Evolutionary conservation across 2,329 filamentous ascomycete species (phyloP).

Genomic region (Exophiala viscosa): DNA sequence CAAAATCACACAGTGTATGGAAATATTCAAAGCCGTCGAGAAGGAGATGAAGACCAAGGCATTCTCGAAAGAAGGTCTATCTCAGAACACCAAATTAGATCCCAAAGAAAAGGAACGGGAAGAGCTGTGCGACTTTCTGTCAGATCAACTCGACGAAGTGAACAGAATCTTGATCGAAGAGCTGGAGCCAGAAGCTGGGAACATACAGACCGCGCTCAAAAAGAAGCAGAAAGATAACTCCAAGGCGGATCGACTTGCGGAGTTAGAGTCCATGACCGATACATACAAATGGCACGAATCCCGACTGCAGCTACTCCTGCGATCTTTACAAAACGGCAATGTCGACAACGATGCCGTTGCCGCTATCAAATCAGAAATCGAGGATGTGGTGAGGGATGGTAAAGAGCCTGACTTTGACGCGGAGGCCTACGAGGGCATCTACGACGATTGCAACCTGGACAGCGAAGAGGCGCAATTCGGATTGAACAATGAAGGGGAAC

Average conservation of each 20-base stretch:
- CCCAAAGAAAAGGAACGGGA: slow-evolving; percentile 96
- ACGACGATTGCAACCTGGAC: slow-evolving; percentile 87
- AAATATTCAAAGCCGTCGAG: slow-evolving; percentile 99
- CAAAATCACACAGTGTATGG: slow-evolving; percentile 60
- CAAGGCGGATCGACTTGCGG: slow-evolving; percentile 82
- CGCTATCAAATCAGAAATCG: slow-evolving; percentile 85
- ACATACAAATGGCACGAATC: slow-evolving; percentile 94
- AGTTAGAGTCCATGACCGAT: slow-evolving; percentile 80
- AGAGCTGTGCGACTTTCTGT: slow-evolving; percentile 82
- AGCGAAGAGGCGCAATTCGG: slow-evolving; percentile 89
- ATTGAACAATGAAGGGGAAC: slow-evolving; percentile 74
- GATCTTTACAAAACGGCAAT: slow-evolving; percentile 87
- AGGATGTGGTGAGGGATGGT: slow-evolving; percentile 90
- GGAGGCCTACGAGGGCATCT: slow-evolving; percentile 82
- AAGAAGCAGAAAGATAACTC: slow-evolving; percentile 84
- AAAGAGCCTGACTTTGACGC: slow-evolving; percentile 79
- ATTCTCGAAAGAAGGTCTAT: slow-evolving; percentile 96
- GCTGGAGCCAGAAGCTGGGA: slow-evolving; percentile 84
- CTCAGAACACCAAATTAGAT: slow-evolving; percentile 85
- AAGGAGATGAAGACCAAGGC: slow-evolving; percentile 99
- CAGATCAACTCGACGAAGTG: slow-evolving; percentile 82
- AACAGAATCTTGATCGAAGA: slow-evolving; percentile 74
- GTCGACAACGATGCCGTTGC: slow-evolving; percentile 83
- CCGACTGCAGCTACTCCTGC: slow-evolving; percentile 84
- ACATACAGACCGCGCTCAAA: slow-evolving; percentile 83